Evolutionary conservation across 2,329 filamentous ascomycete genomes (phyloP).

Genomic region (Pseudogymnoascus sp.): DNA sequence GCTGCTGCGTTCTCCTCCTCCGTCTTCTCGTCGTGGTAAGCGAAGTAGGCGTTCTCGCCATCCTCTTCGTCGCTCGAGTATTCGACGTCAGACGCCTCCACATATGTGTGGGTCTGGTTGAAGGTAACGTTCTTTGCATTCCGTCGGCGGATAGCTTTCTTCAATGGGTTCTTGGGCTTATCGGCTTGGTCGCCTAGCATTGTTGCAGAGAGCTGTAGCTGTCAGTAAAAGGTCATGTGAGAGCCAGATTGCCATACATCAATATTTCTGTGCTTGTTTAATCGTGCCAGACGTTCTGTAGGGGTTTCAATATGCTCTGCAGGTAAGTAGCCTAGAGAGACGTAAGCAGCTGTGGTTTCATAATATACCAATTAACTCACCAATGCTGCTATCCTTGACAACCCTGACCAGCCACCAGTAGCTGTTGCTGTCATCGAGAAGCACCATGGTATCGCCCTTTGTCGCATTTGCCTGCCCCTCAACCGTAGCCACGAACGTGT

Average conservation of each 20-base stretch:
- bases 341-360: not conserved
- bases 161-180: slow-evolving; percentile 64
- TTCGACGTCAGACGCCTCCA: slow-evolving; percentile 63
- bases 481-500: slow-evolving; percentile 95
- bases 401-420: slow-evolving; percentile 99
- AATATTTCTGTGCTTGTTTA: slow-evolving; percentile 98
- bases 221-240: slow-evolving; percentile 11
- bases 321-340: slow-evolving; percentile 70
- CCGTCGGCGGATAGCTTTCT: slow-evolving; percentile 62
- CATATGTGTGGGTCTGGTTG: slow-evolving; percentile 55
- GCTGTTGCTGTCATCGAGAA: slow-evolving; percentile 96
- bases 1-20: slow-evolving; percentile 23
- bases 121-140: slow-evolving; percentile 67
- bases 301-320: slow-evolving; percentile 98
- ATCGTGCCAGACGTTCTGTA: slow-evolving; percentile 80
- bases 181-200: slow-evolving; percentile 65
- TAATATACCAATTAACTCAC: slow-evolving; percentile 32
- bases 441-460: slow-evolving; percentile 97
- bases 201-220: slow-evolving; percentile 52
- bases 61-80: slow-evolving; percentile 58
- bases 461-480: slow-evolving; percentile 97
- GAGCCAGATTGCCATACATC: slow-evolving; percentile 54
- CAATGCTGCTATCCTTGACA: slow-evolving; percentile 95
- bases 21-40: slow-evolving; percentile 37
- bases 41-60: slow-evolving; percentile 37